A percentile compares a stretch with the other conserved stretches of the same genome.
phyloP scores from a whole-genome alignment of 2,329 filamentous ascomycete species.

The Neopestalotiopsis rosae region DNA sequence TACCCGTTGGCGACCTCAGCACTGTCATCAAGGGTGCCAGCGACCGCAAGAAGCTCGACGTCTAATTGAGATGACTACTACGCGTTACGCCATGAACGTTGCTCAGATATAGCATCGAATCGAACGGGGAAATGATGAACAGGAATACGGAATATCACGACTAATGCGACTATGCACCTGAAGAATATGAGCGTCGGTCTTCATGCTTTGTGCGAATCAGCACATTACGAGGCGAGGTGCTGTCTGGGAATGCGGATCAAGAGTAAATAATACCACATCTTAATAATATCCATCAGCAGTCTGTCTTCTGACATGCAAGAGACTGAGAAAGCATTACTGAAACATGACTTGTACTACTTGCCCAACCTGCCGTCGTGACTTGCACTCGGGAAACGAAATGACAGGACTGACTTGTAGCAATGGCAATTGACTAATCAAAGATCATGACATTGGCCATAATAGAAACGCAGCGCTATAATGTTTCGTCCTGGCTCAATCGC shows the following conservation, averaged over 20 bases:
- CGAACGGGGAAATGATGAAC: background rate
- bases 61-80: background rate
- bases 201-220: background rate
- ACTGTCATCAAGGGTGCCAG: constrained; percentile 24
- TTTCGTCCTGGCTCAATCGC: background rate
- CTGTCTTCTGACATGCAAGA: background rate
- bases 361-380: too few relatives aligned
- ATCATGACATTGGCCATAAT: background rate
- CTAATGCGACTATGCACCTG: background rate
- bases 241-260: background rate
- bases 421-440: background rate
- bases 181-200: background rate
- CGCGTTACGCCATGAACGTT: background rate
- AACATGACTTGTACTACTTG: background rate
- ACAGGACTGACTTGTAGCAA: background rate
- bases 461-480: background rate
- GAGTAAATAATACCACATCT: background rate
- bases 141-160: background rate
- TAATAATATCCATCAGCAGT: background rate
- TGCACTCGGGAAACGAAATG: too few relatives aligned
- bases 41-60: constrained; percentile 14
- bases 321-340: background rate
- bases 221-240: background rate
- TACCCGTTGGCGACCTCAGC: constrained; percentile 29
- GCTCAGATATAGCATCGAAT: background rate